Percentiles rank a stretch among this genome's conserved stretches.
These are phyloP conservation scores for Pleurotus giganteus DNA, from an alignment of 768 basidiomycete species.

Conservation along the genomic window DNA sequence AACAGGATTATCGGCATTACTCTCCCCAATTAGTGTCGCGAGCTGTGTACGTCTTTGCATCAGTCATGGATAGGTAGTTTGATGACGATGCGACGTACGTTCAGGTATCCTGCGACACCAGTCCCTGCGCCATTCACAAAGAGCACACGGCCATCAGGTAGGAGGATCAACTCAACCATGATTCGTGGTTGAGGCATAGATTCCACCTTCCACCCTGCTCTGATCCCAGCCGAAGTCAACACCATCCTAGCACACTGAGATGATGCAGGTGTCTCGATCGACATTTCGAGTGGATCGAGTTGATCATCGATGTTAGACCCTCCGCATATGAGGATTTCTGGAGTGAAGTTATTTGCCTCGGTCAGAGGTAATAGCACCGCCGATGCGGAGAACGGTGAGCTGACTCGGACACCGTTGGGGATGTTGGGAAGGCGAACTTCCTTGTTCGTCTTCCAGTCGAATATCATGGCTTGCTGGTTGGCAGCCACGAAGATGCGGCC, in stretches of 20 bases:
- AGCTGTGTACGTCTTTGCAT: conserved; percentile 15
- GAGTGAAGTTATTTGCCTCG: conserved; percentile 35
- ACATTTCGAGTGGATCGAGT: conserved; percentile 23
- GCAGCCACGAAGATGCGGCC: conserved; percentile 42
- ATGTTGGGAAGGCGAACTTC: conserved; percentile 39
- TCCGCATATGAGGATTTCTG: conserved; percentile 47
- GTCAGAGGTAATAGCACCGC: conserved; percentile 35
- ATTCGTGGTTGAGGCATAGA: conserved; percentile 39
- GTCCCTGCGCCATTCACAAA: conserved; percentile 42
- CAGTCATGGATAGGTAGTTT: background rate
- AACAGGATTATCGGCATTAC: conserved; percentile 36
- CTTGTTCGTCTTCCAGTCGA: conserved; percentile 35
- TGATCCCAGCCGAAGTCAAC: conserved; percentile 39
- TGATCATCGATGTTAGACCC: conserved; percentile 34
- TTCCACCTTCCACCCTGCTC: conserved; percentile 44
- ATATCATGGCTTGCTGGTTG: conserved; percentile 39
- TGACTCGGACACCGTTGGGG: conserved; percentile 42
- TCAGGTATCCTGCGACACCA: conserved; percentile 37
- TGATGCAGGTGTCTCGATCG: conserved; percentile 37
- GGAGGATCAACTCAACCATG: conserved; percentile 34
- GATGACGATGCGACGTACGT: conserved; percentile 19
- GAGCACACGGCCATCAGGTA: conserved; percentile 39
- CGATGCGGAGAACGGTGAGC: conserved; percentile 37
- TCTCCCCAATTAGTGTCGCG: conserved; percentile 27
- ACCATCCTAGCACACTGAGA: conserved; percentile 41